Base-by-base conservation (phyloP, 108 stramenopile genomes). In the Pinguiococcus pyrenoidosus region DNA sequence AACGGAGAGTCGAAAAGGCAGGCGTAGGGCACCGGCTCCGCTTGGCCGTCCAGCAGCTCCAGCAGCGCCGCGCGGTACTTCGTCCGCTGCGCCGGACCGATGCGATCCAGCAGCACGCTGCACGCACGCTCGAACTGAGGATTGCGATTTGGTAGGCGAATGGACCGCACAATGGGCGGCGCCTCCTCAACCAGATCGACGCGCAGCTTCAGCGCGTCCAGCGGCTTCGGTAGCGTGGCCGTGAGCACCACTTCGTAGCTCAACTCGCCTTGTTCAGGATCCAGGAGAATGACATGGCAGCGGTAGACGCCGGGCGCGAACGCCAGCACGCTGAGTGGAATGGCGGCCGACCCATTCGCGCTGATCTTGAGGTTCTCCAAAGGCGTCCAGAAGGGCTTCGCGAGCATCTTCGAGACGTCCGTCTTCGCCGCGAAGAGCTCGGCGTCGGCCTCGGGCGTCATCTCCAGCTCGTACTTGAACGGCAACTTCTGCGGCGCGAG, bases 251-350 rank as follows among this genome's bases (percentile, higher is more conserved):
- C 59, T 24, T 72, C 70, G 41, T 59, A 64, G 22, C 51, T 60
- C 16, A 77, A 70, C 41, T 77, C 71, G 17, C 76, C 76, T 2
- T 54, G 49, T 3, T 59, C 33, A 2, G 53, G 46, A 50, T 77
- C 59, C 18, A 66, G 9, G 26, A 77, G 44, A 14, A 59, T 60
- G 14, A 77, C 22, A 22, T 49, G 38, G 28, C 60, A 67, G 30
- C 33, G 32, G 64, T 77, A 73, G 27, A 37, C 43, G 14, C 76
- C 76, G 4, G 68, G 67, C 2, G 45, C 14, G 62, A 75, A 73
- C 10, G 71, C 63, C 6, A 77, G 51, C 5, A 68, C 22, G 17
- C 61, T 45, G 25, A 77, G 27, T 2, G 28, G 14, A 5, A 77
- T 7, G 3, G 13, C 41, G 12, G 42, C 35, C 23, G 42, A 37